phyloP scores from a whole-genome alignment of 768 basidiomycete species.

The Coprinopsis strossmayeri region DNA sequence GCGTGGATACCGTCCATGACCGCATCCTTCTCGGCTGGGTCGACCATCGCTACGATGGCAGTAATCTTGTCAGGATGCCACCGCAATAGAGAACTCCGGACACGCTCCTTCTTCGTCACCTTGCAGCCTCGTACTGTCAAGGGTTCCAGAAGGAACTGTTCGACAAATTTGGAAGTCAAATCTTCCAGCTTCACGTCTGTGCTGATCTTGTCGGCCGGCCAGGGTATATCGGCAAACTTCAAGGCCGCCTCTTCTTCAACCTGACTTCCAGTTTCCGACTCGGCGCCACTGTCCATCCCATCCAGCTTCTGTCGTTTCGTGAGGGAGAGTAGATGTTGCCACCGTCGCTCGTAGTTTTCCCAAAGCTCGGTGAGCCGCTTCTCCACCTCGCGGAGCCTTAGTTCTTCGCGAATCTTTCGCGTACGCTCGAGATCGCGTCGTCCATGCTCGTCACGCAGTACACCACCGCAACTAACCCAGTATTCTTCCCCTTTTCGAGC shows the following conservation, averaged over 20 bases:
- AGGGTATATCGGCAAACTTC: slow-evolving; percentile 52
- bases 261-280: not conserved
- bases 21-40: slow-evolving; percentile 34
- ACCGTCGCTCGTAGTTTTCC: slow-evolving; percentile 47
- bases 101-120: slow-evolving; percentile 41
- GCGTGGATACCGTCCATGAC: slow-evolving; percentile 41
- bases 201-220: slow-evolving; percentile 40
- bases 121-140: slow-evolving; percentile 34
- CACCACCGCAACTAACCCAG: slow-evolving; percentile 55
- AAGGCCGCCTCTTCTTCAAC: slow-evolving; percentile 16
- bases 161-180: slow-evolving; percentile 33
- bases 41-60: slow-evolving; percentile 33
- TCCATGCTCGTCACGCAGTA: slow-evolving; percentile 44
- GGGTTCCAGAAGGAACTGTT: slow-evolving; percentile 44
- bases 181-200: slow-evolving; percentile 17
- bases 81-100: slow-evolving; percentile 54
- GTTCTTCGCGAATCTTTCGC: slow-evolving; percentile 38
- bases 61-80: slow-evolving; percentile 68
- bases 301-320: slow-evolving; percentile 4
- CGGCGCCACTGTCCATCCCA: not conserved
- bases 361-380: slow-evolving; percentile 32
- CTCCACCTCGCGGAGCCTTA: slow-evolving; percentile 39
- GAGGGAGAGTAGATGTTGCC: slow-evolving; percentile 34
- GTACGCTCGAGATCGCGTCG: slow-evolving; percentile 46
- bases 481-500: slow-evolving; percentile 45